Evolutionary conservation across 371 early-diverging fungal species (phyloP), one percentile per base, ranked within the genome.

Genomic region (Mortierella sp.): DNA sequence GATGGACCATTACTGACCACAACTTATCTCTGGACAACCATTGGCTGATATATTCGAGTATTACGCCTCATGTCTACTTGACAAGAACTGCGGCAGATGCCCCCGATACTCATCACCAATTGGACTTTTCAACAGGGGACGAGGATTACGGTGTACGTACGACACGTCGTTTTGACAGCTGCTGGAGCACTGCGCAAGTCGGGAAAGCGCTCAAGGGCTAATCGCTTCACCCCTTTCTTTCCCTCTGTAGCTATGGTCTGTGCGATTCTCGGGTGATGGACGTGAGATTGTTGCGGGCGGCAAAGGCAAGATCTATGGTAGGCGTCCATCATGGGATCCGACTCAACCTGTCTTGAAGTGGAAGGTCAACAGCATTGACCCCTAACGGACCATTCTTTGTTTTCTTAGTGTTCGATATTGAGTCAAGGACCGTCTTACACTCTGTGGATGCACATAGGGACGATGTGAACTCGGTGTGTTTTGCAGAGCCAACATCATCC

Each of bases 381-480:
- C 2, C 26, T 61, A 40, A 34, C 44, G 24, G n/a, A 26, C 46
- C 40, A 16, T 44, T 72, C 51, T 55, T 31, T 54, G 50, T 57
- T 51, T 34, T 57, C 46, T 34, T 80, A 88, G 91, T 94, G 9
- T 92, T 90, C 72, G 93, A 94, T 73, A 87, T 94, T 31, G 91
- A 91, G 55, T 78, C 81, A 43, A 79, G 87, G n/a, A 77, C 72
- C 24, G 87, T 90, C 5, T 59, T 93, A 10, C 89, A 90, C 61
- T 61, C 86, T 44, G 89, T 90, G 16, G 28, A 53, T 8, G 93
- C 90, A 0, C 92, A 93, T 73, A 28, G 24, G 0, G 87, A 89
- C 64, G 91, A 93, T 78, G 92, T 93, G 21, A 93, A 93, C 74
- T 87, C 92, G 16, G 92, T 93, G 0, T 90, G 91, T 72, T 93